A percentile compares a stretch with the other conserved stretches of the same genome.
phyloP scores from a whole-genome alignment of 805 yeast species.

The Kuraishia floccosa region DNA sequence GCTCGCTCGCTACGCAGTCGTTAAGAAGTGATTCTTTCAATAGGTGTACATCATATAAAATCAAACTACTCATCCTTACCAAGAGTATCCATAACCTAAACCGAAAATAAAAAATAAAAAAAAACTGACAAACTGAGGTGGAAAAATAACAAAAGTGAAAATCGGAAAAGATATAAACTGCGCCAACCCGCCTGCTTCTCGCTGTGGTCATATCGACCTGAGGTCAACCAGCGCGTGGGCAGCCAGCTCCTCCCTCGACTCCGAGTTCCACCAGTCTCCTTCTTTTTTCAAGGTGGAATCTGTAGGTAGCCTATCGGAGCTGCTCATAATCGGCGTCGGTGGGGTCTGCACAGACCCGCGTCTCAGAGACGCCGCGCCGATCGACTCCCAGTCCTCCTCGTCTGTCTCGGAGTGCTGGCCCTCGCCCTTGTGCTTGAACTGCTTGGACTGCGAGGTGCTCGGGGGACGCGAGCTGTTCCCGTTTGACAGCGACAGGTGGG shows the following conservation, averaged over 20 bases:
- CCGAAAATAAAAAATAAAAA: background rate
- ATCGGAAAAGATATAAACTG: background rate
- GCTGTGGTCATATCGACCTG: slow-evolving; percentile 11
- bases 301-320: too few relatives aligned
- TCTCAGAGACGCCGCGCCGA: slow-evolving; percentile 63
- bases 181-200: background rate
- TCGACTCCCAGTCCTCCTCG: slow-evolving; percentile 93
- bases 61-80: background rate
- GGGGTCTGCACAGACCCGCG: slow-evolving; percentile 11
- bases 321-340: slow-evolving; percentile 10
- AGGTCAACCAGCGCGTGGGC: slow-evolving; percentile 23
- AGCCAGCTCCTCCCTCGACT: slow-evolving; percentile 21
- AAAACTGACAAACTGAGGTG: background rate
- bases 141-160: background rate
- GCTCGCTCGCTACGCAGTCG: too few relatives aligned
- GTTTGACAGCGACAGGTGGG: slow-evolving; percentile 7
- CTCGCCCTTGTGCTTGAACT: slow-evolving; percentile 1
- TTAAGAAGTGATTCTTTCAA: too few relatives aligned
- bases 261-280: too few relatives aligned
- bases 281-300: too few relatives aligned
- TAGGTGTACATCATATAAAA: too few relatives aligned
- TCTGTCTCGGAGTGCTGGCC: slow-evolving; percentile 60
- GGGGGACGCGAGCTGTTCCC: slow-evolving; percentile 5
- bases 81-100: too few relatives aligned
- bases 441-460: slow-evolving; percentile 2